Percentiles rank a stretch among this genome's conserved stretches.
Evolutionary conservation across 202 grass and related monocot species (phyloP).

Genomic region (Zoysia matrella): DNA sequence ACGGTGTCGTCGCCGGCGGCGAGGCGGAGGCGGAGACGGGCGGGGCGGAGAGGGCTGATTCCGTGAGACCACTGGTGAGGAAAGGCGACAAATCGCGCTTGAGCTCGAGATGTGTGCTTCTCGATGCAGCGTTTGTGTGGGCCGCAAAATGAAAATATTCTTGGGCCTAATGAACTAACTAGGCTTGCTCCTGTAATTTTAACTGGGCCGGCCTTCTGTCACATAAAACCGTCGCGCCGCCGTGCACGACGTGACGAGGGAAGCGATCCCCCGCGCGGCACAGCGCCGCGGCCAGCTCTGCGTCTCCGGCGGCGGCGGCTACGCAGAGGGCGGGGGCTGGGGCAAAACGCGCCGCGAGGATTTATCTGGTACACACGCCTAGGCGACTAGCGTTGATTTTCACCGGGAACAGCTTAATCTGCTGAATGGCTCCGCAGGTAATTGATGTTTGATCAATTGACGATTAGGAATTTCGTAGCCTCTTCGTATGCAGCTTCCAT

Average conservation of each 20-base stretch:
- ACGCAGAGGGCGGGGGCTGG: slow-evolving; percentile 4
- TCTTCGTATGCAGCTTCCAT: neutral
- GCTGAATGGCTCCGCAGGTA: slow-evolving; percentile 47
- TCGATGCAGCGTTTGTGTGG: neutral
- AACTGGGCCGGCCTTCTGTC: neutral
- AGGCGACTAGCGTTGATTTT: slow-evolving; percentile 44
- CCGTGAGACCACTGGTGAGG: slow-evolving; percentile 40
- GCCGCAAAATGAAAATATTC: neutral
- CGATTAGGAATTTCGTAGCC: slow-evolving; percentile 11
- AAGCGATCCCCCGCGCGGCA: slow-evolving; percentile 31
- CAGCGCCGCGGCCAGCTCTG: slow-evolving; percentile 46
- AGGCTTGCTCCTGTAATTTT: neutral
- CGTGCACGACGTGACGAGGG: slow-evolving; percentile 50
- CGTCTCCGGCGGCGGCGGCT: slow-evolving; percentile 38
- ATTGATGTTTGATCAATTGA: slow-evolving; percentile 39
- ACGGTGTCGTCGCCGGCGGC: slow-evolving; percentile 42
- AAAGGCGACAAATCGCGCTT: slow-evolving; percentile 20
- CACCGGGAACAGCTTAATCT: slow-evolving; percentile 29
- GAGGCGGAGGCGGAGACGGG: slow-evolving; percentile 16
- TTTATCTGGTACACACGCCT: slow-evolving; percentile 36
- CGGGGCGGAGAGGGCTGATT: slow-evolving; percentile 13
- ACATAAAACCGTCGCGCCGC: slow-evolving; percentile 38
- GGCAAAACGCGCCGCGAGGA: slow-evolving; percentile 46
- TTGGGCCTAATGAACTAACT: neutral
- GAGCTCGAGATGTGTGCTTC: neutral